Evolutionary conservation across 495 filamentous ascomycete genomes (phyloP).

Genomic region (Aspergillus taichungensis): DNA sequence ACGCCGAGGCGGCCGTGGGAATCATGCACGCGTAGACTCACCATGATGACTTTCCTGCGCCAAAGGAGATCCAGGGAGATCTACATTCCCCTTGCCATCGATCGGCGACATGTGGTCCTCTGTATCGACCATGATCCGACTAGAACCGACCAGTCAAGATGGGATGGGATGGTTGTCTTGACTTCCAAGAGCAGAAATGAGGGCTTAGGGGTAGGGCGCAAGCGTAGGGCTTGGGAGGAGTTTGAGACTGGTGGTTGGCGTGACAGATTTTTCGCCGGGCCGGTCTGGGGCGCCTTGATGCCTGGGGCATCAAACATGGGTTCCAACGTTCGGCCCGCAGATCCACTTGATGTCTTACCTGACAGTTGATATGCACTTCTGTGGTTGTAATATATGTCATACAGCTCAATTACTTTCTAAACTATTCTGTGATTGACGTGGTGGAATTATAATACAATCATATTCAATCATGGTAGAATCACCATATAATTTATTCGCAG

Average conservation of each 20-base stretch:
- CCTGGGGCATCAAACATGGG: no score
- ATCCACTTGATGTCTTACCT: no score
- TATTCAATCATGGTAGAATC: no score
- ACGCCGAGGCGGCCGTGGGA: background rate
- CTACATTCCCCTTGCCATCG: slow-evolving; percentile 22
- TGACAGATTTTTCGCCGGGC: slow-evolving; percentile 19
- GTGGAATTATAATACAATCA: no score
- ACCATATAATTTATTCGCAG: no score
- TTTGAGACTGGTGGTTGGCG: slow-evolving; percentile 11
- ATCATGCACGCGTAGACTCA: slow-evolving; percentile 16
- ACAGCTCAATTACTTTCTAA: no score
- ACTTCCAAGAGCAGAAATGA: slow-evolving; percentile 45
- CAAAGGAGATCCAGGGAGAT: slow-evolving; percentile 23
- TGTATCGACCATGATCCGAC: slow-evolving; percentile 27
- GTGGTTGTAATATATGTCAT: no score
- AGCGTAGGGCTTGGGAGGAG: slow-evolving; percentile 24
- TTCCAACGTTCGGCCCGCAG: no score
- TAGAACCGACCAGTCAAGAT: slow-evolving; percentile 6
- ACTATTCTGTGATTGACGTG: no score
- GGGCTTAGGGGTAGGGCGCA: slow-evolving; percentile 47
- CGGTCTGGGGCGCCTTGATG: no score
- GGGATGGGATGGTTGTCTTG: slow-evolving; percentile 18
- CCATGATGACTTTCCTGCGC: slow-evolving; percentile 25
- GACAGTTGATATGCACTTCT: no score
- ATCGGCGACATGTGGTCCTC: slow-evolving; percentile 19